phyloP scores from a whole-genome alignment of 1,284 basidiomycete species.

The Polyporus tsugae region DNA sequence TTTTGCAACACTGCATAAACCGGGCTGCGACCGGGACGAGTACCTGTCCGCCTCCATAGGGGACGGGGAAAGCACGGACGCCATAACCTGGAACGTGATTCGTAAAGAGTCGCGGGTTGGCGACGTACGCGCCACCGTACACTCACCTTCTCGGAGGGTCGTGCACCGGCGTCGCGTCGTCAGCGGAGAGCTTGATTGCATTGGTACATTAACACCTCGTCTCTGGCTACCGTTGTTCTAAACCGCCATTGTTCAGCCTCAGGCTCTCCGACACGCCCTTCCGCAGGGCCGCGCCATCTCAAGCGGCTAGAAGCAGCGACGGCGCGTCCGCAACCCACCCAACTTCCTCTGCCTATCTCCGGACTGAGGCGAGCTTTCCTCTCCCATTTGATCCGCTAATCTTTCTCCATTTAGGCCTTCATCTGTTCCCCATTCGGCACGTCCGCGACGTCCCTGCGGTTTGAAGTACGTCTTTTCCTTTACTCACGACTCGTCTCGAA shows the following conservation, averaged over 20 bases:
- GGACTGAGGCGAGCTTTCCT: background rate
- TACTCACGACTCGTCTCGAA: background rate
- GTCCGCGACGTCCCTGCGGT: background rate
- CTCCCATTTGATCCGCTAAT: background rate
- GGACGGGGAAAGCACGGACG: constrained; percentile 6
- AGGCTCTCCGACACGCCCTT: background rate
- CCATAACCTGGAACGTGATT: constrained; percentile 5
- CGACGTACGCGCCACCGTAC: background rate
- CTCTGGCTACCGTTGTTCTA: background rate
- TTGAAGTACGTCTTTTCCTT: background rate
- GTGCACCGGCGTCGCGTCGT: background rate
- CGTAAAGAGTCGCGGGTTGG: background rate
- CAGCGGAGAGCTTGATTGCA: background rate
- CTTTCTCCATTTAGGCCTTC: background rate
- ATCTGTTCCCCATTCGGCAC: background rate
- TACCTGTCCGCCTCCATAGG: background rate
- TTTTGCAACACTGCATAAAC: background rate
- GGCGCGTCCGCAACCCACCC: background rate
- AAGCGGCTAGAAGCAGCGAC: background rate
- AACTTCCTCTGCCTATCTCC: background rate
- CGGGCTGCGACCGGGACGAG: constrained; percentile 9
- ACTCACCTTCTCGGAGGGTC: background rate
- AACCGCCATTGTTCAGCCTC: background rate
- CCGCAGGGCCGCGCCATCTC: background rate
- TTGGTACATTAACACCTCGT: background rate